Conservation (phyloP, 495 filamentous ascomycete species). For the Pyrenula aspistea region DNA sequence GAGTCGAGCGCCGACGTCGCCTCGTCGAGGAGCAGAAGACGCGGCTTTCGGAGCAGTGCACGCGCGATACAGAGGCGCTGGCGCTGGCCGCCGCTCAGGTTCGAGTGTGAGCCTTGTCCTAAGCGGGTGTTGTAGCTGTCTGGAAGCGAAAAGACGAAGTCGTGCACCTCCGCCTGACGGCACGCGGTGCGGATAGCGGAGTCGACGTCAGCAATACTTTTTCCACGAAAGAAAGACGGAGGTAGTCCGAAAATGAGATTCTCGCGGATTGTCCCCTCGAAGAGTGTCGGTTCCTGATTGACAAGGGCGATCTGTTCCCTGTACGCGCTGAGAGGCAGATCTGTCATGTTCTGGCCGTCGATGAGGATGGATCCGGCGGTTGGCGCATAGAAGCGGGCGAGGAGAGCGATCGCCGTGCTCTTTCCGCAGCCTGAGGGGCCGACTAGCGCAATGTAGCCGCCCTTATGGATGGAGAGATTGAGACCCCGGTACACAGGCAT, state of each 20-base stretch:
- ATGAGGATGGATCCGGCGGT: slow-evolving; percentile 37
- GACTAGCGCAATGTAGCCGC: slow-evolving; percentile 57
- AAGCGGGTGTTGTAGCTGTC: slow-evolving; percentile 47
- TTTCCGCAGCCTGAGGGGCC: slow-evolving; percentile 66
- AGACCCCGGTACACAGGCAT: slow-evolving; percentile 27
- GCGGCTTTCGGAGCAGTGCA: slow-evolving; percentile 60
- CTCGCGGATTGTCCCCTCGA: slow-evolving; percentile 45
- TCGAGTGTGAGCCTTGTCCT: slow-evolving; percentile 44
- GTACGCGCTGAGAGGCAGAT: slow-evolving; percentile 28
- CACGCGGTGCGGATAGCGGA: slow-evolving; percentile 41
- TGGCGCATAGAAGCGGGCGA: slow-evolving; percentile 53
- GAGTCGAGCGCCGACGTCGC: slow-evolving; percentile 67
- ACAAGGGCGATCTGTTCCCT: slow-evolving; percentile 45
- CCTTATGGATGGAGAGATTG: slow-evolving; percentile 40
- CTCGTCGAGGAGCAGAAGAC: slow-evolving; percentile 65
- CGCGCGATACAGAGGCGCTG: slow-evolving; percentile 67
- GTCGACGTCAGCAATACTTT: too few species aligned
- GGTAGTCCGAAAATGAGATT: slow-evolving; percentile 43
- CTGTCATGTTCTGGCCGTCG: slow-evolving; percentile 36
- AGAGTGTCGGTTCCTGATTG: slow-evolving; percentile 51
- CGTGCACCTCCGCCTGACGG: slow-evolving; percentile 46
- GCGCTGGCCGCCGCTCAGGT: slow-evolving; percentile 65
- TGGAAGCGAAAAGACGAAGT: slow-evolving; percentile 49
- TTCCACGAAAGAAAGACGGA: neutral
- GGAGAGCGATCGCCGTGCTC: slow-evolving; percentile 49